phyloP scores from a whole-genome alignment of 169 alveolate genomes.

The Eimeria brunetti region DNA sequence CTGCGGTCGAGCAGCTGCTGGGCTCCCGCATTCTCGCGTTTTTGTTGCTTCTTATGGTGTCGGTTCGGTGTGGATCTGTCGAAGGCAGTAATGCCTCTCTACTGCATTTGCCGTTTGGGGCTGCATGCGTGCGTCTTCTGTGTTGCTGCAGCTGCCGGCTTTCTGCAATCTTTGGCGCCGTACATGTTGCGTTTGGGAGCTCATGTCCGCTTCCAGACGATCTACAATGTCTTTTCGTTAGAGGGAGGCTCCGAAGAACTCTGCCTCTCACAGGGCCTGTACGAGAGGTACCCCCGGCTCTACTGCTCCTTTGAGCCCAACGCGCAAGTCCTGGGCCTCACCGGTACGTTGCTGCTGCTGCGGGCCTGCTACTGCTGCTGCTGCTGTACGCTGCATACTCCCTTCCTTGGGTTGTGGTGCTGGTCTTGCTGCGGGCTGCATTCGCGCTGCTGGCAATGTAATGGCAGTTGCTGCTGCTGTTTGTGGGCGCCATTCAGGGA shows the following conservation, averaged over 20 bases:
- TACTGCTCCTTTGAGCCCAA: constrained; percentile 74
- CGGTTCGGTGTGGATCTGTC: not conserved
- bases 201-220: constrained; percentile 68
- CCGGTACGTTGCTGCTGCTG: constrained; percentile 46
- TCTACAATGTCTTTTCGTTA: constrained; percentile 33
- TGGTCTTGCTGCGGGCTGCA: not conserved
- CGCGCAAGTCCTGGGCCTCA: constrained; percentile 60
- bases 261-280: constrained; percentile 62
- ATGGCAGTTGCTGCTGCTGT: not conserved
- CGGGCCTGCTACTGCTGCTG: not conserved
- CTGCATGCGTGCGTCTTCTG: not conserved
- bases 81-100: not conserved
- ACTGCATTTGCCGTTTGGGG: not conserved
- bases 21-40: not conserved
- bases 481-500: not conserved
- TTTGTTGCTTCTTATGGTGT: not conserved
- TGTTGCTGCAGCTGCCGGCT: constrained; percentile 64
- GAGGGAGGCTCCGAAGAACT: constrained; percentile 61
- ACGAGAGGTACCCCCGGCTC: constrained; percentile 24
- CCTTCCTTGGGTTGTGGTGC: not conserved
- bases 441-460: not conserved
- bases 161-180: constrained; percentile 68
- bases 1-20: not conserved
- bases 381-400: not conserved
- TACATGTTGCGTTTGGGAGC: constrained; percentile 60